Base-by-base conservation (phyloP, 164 flowering plant genomes). In the Berberis vulgaris region DNA sequence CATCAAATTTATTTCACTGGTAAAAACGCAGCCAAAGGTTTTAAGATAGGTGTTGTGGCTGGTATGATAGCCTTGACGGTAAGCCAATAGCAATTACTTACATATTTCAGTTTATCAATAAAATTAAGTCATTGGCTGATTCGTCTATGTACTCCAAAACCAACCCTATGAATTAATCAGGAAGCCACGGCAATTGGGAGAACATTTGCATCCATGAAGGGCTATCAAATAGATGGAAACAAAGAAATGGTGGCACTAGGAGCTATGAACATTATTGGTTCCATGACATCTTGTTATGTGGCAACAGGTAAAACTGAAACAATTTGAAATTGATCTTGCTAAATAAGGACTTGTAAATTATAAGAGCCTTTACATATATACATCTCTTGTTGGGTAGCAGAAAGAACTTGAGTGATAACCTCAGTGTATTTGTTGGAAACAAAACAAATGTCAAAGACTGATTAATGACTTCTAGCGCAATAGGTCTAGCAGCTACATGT, bases 241-340 rank as follows among this genome's bases (percentile, higher is more conserved):
- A 89, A 86, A 80, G 98, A 92, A 81, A 92, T 92, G 98, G 84
- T 89, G 40, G 98, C 96, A 38, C 78, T 92, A 11, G 98, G 98
- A 59, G 64, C 86, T 26, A 92, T 92, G 98, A 89, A 92, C 63
- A 45, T 92, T 53, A 83, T 84, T 43, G 98, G 98, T 54, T 92
- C 98, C 45, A 75, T 89, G 86, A 86, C 95, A 59, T 92, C 96
- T 42, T 89, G 98, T 80, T 92, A 85, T 74, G 91, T 89, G 11
- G 82, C 95, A 38, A 89, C 97, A 73, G 97, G 96, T 86, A 65
- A 72, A n/a, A n/a, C n/a, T n/a, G n/a, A n/a, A n/a, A n/a, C n/a
- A n/a, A n/a, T n/a, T n/a, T n/a, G n/a, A n/a, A n/a, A n/a, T n/a
- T n/a, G n/a, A n/a, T n/a, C n/a, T n/a, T n/a, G n/a, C n/a, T n/a